Conservation (phyloP, 148 eudicot species). For the Limonium bicolor region DNA sequence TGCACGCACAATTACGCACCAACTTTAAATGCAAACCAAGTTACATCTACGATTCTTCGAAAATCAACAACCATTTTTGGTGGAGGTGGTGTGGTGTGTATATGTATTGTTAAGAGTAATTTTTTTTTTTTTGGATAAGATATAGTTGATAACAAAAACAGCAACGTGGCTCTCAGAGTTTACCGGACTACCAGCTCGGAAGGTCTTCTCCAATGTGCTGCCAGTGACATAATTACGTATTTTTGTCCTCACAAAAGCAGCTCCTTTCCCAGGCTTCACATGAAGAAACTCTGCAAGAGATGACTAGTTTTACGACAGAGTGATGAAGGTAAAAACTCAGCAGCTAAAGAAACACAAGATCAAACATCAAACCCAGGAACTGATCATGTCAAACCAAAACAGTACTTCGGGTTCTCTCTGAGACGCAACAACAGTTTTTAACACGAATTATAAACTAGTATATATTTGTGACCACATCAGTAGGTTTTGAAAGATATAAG, state of each 20-base stretch:
- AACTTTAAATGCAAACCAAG: conserved; percentile 4
- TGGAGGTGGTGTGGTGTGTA: too few species aligned
- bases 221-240: conserved; percentile 75
- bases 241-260: conserved; percentile 94
- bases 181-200: conserved; percentile 93
- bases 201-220: conserved; percentile 86
- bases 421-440: neutral
- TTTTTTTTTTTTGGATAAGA: too few species aligned
- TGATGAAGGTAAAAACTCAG: neutral
- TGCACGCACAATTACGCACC: too few species aligned
- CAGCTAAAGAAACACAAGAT: neutral
- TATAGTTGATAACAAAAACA: too few species aligned
- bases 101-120: too few species aligned
- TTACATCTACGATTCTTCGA: too few species aligned
- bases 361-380: neutral
- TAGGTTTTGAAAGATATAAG: neutral
- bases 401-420: neutral
- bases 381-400: too few species aligned
- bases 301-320: neutral
- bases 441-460: neutral
- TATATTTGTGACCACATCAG: neutral
- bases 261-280: conserved; percentile 99
- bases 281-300: conserved; percentile 66
- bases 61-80: too few species aligned
- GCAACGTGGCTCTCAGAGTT: too few species aligned